These are phyloP conservation scores for Austroboletus novae-zelandiae DNA, from an alignment of 1,284 basidiomycete genomes.

Conservation along the genomic window DNA sequence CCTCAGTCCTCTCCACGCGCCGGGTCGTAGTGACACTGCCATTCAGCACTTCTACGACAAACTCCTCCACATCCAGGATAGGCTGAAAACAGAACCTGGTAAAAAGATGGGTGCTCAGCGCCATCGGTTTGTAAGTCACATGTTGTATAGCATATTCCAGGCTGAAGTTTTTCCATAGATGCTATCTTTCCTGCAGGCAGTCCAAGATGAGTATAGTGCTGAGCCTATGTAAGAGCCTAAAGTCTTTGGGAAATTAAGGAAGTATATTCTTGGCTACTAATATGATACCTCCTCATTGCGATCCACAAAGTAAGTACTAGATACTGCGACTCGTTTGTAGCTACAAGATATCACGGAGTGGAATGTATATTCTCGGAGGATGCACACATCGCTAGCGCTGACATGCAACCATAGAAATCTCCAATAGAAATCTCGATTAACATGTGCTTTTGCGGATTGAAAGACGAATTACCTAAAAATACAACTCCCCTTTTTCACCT, in stretches of 20 bases:
- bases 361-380: too few relatives aligned
- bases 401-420: not conserved
- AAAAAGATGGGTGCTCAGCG: slow-evolving; percentile 68
- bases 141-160: too few relatives aligned
- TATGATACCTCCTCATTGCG: not conserved
- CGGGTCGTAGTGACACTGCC: slow-evolving; percentile 54
- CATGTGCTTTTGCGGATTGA: not conserved
- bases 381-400: too few relatives aligned
- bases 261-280: not conserved
- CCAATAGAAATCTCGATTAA: not conserved
- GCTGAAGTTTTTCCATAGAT: slow-evolving; percentile 38
- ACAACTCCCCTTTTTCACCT: slow-evolving; percentile 9
- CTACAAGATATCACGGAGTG: too few relatives aligned
- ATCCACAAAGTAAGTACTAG: too few relatives aligned
- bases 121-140: slow-evolving; percentile 63
- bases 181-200: slow-evolving; percentile 49
- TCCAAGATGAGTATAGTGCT: slow-evolving; percentile 45
- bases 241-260: not conserved
- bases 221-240: not conserved
- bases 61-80: slow-evolving; percentile 68
- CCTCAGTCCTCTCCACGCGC: slow-evolving; percentile 62
- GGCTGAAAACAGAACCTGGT: slow-evolving; percentile 76
- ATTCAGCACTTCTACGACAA: slow-evolving; percentile 90
- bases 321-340: too few relatives aligned
- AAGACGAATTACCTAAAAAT: slow-evolving; percentile 4